Evolutionary conservation across 345 rosid genomes (phyloP).

Genomic region (Melaleuca alternifolia): DNA sequence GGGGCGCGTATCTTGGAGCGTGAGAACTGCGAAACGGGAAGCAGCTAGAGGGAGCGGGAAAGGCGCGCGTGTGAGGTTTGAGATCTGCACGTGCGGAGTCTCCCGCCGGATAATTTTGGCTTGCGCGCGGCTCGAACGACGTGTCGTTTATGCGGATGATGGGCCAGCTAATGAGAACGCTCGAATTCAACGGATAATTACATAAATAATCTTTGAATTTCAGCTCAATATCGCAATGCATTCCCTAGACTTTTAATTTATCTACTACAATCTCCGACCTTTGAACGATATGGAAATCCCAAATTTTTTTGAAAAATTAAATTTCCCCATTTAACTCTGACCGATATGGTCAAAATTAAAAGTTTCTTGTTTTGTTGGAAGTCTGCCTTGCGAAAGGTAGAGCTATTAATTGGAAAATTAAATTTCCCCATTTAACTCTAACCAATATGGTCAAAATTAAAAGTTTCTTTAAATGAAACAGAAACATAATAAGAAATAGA

Average conservation of each 20-base stretch:
- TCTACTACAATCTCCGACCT: rapidly evolving
- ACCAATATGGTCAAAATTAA: too few relatives aligned
- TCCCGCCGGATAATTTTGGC: slow-evolving; percentile 2
- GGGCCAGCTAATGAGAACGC: neutral
- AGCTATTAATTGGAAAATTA: too few relatives aligned
- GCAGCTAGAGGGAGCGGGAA: neutral
- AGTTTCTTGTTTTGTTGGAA: too few relatives aligned
- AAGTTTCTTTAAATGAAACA: too few relatives aligned
- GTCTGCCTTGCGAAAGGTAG: too few relatives aligned
- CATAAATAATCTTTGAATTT: rapidly evolving
- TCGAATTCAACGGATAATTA: neutral
- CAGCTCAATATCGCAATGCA: neutral
- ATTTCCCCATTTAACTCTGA: too few relatives aligned
- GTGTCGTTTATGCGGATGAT: neutral
- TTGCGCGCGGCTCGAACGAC: neutral
- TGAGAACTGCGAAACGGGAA: neutral
- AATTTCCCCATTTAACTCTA: too few relatives aligned
- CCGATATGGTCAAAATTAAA: too few relatives aligned
- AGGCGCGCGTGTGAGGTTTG: slow-evolving; percentile 5
- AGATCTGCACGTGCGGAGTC: slow-evolving; percentile 13
- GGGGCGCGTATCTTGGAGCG: neutral
- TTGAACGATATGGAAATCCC: too few relatives aligned
- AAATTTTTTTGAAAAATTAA: too few relatives aligned
- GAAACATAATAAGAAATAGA: too few relatives aligned
- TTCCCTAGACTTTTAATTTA: rapidly evolving